Conservation (phyloP, 805 yeast genomes). For the Zygosaccharomyces bailii region DNA sequence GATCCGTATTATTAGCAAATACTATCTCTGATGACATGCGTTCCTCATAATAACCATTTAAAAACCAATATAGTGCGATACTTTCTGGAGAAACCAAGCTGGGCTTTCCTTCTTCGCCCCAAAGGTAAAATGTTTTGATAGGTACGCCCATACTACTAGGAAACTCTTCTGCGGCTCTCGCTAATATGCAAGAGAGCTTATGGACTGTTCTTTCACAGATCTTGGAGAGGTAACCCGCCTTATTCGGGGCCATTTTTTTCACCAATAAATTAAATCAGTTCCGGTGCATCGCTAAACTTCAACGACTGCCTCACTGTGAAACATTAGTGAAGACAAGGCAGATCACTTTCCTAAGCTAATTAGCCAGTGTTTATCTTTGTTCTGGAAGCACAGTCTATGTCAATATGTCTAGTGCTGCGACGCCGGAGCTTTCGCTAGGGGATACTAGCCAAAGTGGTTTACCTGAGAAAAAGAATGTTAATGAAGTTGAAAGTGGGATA, state of each 20-base stretch:
- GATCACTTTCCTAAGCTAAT: background rate
- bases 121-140: slow-evolving; percentile 20
- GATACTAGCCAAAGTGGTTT: slow-evolving; percentile 12
- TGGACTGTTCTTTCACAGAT: background rate
- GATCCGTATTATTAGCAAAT: slow-evolving; percentile 56
- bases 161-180: background rate
- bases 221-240: background rate
- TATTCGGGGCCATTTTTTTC: background rate
- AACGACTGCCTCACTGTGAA: background rate
- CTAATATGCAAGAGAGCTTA: background rate
- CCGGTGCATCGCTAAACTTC: background rate
- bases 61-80: slow-evolving; percentile 30
- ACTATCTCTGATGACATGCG: slow-evolving; percentile 38
- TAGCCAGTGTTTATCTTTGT: background rate
- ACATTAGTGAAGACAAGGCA: background rate
- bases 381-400: background rate
- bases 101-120: slow-evolving; percentile 30
- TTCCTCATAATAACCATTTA: slow-evolving; percentile 14
- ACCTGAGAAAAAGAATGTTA: slow-evolving; percentile 13
- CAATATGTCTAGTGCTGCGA: slow-evolving; percentile 15
- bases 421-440: slow-evolving; percentile 14
- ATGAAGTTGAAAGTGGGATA: slow-evolving; percentile 56
- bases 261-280: background rate
- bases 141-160: background rate
- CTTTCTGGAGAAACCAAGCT: slow-evolving; percentile 31